A percentile compares a stretch with the other conserved stretches of the same genome.
These are phyloP conservation scores for Fusarium pseudocircinatum DNA, from an alignment of 2,329 filamentous ascomycete genomes.

Conservation along the genomic window DNA sequence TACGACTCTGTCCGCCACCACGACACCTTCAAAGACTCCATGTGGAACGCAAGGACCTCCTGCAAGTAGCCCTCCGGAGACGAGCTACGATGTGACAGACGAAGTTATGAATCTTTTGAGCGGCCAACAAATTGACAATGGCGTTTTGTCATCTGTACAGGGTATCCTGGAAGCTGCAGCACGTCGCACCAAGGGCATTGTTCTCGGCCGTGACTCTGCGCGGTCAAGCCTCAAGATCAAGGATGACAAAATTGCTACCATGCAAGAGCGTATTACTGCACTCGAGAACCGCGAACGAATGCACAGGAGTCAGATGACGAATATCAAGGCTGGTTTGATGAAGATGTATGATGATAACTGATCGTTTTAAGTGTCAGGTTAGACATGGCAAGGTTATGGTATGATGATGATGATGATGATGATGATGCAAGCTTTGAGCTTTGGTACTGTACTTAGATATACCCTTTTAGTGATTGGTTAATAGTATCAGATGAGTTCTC, in stretches of 20 bases:
- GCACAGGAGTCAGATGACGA: constrained; percentile 48
- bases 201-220: constrained; percentile 72
- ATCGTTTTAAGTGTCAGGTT: background rate
- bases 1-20: constrained; percentile 23
- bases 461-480: constrained; percentile 17
- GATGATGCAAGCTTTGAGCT: background rate
- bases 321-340: constrained; percentile 52
- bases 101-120: constrained; percentile 62
- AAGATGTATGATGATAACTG: constrained; percentile 49
- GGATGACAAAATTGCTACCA: constrained; percentile 57
- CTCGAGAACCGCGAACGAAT: constrained; percentile 52
- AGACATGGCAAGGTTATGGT: background rate
- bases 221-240: constrained; percentile 70
- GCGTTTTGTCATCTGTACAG: constrained; percentile 51
- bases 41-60: constrained; percentile 7
- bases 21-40: constrained; percentile 17
- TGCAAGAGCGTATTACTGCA: constrained; percentile 50
- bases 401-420: background rate
- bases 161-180: constrained; percentile 64
- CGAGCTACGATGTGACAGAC: constrained; percentile 50
- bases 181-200: constrained; percentile 67
- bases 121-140: constrained; percentile 52
- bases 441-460: constrained; percentile 17
- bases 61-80: constrained; percentile 25
- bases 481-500: background rate